phyloP scores from a whole-genome alignment of 768 basidiomycete genomes.

The Lentinula sp. region DNA sequence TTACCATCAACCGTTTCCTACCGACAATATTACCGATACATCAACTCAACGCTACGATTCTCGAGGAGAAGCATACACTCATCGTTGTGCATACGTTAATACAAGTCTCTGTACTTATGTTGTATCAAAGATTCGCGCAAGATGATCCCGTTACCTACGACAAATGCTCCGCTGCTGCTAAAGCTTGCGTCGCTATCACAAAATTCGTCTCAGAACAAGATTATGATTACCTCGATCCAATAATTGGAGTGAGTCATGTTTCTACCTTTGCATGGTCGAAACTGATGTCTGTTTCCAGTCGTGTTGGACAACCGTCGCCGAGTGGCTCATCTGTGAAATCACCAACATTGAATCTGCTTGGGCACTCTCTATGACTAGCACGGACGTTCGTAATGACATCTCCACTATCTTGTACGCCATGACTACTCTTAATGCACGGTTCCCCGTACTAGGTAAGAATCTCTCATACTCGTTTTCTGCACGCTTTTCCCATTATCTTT shows the following conservation, averaged over 20 bases:
- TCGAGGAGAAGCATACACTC: slow-evolving; percentile 55
- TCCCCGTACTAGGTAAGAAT: slow-evolving; percentile 48
- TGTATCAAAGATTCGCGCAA: slow-evolving; percentile 57
- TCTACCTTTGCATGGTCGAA: slow-evolving; percentile 4
- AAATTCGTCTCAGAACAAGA: slow-evolving; percentile 61
- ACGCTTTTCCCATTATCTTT: background rate
- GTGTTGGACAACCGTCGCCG: slow-evolving; percentile 68
- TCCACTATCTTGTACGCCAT: slow-evolving; percentile 57
- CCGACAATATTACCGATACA: slow-evolving; percentile 59
- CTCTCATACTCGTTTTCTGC: background rate
- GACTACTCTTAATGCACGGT: slow-evolving; percentile 51
- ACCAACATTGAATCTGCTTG: slow-evolving; percentile 57
- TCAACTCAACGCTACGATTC: slow-evolving; percentile 44
- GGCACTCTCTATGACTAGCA: slow-evolving; percentile 44
- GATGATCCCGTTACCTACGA: slow-evolving; percentile 57
- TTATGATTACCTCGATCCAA: slow-evolving; percentile 69
- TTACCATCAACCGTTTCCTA: slow-evolving; percentile 57
- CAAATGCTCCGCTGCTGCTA: slow-evolving; percentile 62
- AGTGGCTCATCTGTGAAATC: slow-evolving; percentile 63
- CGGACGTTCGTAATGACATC: slow-evolving; percentile 59
- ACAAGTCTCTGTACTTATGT: slow-evolving; percentile 58
- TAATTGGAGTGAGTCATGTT: slow-evolving; percentile 55
- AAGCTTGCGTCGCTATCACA: slow-evolving; percentile 51
- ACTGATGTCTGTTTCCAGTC: slow-evolving; percentile 32
- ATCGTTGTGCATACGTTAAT: slow-evolving; percentile 60